phyloP scores from a whole-genome alignment of 2,329 filamentous ascomycete genomes.

The Diaporthe citrichinensis region DNA sequence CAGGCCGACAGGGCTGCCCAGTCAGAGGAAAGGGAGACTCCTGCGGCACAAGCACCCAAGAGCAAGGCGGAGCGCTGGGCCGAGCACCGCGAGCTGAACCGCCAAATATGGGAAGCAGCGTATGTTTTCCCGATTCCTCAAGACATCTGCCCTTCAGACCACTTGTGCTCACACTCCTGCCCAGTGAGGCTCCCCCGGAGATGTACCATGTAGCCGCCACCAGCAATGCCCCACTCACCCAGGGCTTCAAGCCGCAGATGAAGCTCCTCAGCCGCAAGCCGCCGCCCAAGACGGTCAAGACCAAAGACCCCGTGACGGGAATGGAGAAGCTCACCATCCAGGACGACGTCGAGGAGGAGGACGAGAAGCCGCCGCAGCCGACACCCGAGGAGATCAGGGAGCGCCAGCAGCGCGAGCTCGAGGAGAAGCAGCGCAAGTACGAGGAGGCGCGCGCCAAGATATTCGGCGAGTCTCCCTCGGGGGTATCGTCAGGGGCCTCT shows the following conservation, averaged over 20 bases:
- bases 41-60: constrained; percentile 59
- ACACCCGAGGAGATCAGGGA: constrained; percentile 83
- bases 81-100: constrained; percentile 86
- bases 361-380: constrained; percentile 64
- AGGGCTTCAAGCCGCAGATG: constrained; percentile 84
- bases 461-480: constrained; percentile 72
- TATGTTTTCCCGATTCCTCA: constrained; percentile 59
- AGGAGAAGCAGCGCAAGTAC: constrained; percentile 92
- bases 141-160: background rate
- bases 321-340: constrained; percentile 61
- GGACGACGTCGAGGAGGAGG: constrained; percentile 74
- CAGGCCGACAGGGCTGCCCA: constrained; percentile 74
- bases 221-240: constrained; percentile 68
- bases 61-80: constrained; percentile 84
- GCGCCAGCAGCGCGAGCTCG: constrained; percentile 82
- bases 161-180: constrained; percentile 34
- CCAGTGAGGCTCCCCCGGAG: constrained; percentile 80
- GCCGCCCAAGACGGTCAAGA: constrained; percentile 69
- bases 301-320: constrained; percentile 67
- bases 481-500: constrained; percentile 65
- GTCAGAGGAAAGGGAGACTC: constrained; percentile 54
- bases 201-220: constrained; percentile 78
- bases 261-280: constrained; percentile 90
- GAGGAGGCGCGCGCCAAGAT: constrained; percentile 90
- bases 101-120: constrained; percentile 91